Percentiles rank a stretch among this genome's conserved stretches.
These are phyloP conservation scores for Helichrysum umbraculigerum DNA, from an alignment of 129 eudicot genomes.

Conservation along the genomic window DNA sequence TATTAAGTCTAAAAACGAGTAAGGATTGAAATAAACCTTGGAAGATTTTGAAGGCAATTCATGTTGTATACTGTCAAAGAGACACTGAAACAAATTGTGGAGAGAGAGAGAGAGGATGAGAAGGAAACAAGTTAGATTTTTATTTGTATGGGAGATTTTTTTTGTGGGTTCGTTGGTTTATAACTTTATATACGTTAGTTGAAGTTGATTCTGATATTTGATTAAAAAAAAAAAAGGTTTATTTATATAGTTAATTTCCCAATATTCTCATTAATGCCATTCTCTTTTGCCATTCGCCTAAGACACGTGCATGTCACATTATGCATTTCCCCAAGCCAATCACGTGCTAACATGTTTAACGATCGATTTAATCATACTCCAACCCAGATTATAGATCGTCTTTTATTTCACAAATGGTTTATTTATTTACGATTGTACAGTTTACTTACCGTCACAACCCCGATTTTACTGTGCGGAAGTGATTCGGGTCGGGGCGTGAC, in stretches of 20 bases:
- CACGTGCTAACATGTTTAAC: too few relatives aligned
- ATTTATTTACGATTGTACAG: too few relatives aligned
- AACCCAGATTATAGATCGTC: too few relatives aligned
- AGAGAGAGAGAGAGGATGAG: constrained; percentile 4
- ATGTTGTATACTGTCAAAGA: constrained; percentile 21
- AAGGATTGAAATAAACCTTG: constrained; percentile 47
- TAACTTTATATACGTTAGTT: constrained; percentile 10
- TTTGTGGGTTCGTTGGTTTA: neutral
- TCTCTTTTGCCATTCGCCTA: neutral
- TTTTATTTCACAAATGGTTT: too few relatives aligned
- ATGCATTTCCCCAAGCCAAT: neutral
- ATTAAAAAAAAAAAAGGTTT: too few relatives aligned
- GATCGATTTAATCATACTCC: too few relatives aligned
- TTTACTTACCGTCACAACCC: too few relatives aligned
- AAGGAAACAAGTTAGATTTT: constrained; percentile 12
- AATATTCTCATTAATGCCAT: neutral
- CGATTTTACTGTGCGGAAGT: too few relatives aligned
- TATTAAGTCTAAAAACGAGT: neutral
- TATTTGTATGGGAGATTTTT: neutral
- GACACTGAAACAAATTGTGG: constrained; percentile 1
- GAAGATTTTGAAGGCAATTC: constrained; percentile 78
- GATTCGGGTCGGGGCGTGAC: too few relatives aligned
- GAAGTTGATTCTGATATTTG: too few relatives aligned
- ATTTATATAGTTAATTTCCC: too few relatives aligned
- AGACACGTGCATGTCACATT: neutral